Conservation (phyloP, 805 yeast genomes). For the Brettanomyces custersianus region DNA sequence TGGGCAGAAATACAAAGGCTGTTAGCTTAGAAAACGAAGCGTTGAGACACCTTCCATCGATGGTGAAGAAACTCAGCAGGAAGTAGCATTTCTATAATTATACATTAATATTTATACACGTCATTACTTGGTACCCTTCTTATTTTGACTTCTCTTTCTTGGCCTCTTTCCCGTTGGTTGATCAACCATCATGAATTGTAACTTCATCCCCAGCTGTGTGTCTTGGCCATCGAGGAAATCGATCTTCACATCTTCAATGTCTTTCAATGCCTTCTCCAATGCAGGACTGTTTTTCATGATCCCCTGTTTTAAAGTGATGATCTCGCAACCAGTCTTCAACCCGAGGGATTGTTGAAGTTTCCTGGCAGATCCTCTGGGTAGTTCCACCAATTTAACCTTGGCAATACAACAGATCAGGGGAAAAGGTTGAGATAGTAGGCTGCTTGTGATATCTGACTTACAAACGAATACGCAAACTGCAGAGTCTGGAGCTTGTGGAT, state of each 20-base stretch:
- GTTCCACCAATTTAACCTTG: constrained; percentile 47
- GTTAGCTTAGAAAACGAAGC: not conserved
- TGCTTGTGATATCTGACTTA: constrained; percentile 28
- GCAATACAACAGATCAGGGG: constrained; percentile 49
- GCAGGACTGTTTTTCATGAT: constrained; percentile 8
- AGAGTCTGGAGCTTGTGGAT: constrained; percentile 3
- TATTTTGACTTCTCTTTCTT: not conserved
- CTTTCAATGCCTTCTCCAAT: constrained; percentile 13
- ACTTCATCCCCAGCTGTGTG: constrained; percentile 16
- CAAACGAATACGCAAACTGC: constrained; percentile 48
- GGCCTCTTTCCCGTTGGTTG: constrained; percentile 31
- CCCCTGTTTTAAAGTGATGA: constrained; percentile 13
- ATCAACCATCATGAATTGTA: constrained; percentile 36
- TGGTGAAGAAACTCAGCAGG: not conserved
- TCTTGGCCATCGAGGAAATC: constrained; percentile 14
- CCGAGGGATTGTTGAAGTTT: constrained; percentile 13
- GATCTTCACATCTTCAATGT: constrained; percentile 16
- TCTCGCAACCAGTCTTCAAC: constrained; percentile 8
- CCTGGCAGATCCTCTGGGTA: constrained; percentile 39
- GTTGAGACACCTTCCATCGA: not conserved
- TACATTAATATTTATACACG: not conserved
- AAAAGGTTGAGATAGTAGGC: constrained; percentile 46
- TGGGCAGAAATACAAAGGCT: constrained; percentile 2
- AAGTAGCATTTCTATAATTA: not conserved
- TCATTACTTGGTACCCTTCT: not conserved